A percentile compares a stretch with the other conserved stretches of the same genome.
Evolutionary conservation across 164 flowering plant species (phyloP).

Genomic region (Vitis labrusca): DNA sequence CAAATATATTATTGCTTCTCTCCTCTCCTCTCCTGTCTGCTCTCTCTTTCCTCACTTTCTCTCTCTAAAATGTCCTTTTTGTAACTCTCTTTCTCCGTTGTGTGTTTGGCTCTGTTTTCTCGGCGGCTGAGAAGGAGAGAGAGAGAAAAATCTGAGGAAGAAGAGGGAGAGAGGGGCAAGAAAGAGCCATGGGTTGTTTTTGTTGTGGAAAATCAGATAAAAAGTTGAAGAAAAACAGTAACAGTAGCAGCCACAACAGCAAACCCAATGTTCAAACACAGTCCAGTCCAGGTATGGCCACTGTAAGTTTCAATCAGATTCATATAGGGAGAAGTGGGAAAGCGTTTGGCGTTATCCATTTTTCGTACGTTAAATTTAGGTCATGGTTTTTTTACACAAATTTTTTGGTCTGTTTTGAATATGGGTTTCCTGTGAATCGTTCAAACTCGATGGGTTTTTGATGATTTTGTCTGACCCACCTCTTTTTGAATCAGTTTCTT

Average conservation of each 20-base stretch:
- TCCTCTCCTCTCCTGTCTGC: slow-evolving; percentile 2
- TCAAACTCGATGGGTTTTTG: background rate
- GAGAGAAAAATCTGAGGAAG: slow-evolving; percentile 9
- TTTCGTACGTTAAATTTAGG: no score
- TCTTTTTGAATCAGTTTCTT: background rate
- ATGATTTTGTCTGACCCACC: background rate
- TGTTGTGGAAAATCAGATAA: slow-evolving; percentile 27
- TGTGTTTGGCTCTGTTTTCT: background rate
- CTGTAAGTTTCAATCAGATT: no score
- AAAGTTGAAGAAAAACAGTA: slow-evolving; percentile 10
- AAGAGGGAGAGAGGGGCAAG: slow-evolving; percentile 1
- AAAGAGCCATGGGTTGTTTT: slow-evolving; percentile 46
- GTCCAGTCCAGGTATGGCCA: slow-evolving; percentile 24
- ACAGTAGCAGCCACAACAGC: background rate
- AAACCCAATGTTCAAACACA: slow-evolving; percentile 16
- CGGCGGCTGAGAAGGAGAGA: slow-evolving; percentile 14
- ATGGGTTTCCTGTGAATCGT: background rate
- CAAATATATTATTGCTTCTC: background rate
- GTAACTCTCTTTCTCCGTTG: background rate
- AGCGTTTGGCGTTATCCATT: no score
- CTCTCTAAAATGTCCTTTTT: background rate
- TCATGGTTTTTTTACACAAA: no score
- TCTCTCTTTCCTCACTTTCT: background rate
- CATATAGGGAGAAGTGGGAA: no score
- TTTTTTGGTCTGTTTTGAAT: background rate